A percentile compares a stretch with the other conserved stretches of the same genome.
Evolutionary conservation across 169 alveolate genomes (phyloP).

Genomic region (Plasmodium vinckei): DNA sequence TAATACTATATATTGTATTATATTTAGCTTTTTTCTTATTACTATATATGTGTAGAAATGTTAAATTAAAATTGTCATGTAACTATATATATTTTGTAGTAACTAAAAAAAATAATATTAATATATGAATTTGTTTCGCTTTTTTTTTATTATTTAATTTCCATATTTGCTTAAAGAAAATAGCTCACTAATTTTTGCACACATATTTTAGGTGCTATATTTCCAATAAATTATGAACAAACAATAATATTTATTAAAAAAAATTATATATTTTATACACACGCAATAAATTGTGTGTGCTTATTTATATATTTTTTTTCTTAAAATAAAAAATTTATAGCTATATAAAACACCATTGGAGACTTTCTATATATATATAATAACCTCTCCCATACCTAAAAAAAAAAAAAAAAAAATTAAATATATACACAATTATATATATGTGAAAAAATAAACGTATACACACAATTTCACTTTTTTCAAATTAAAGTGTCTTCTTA

Average conservation of each 20-base stretch:
- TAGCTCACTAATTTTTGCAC: slow-evolving; percentile 24
- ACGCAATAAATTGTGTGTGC: neutral
- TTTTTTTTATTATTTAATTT: too few relatives aligned
- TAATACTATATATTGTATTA: too few relatives aligned
- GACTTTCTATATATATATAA: too few relatives aligned
- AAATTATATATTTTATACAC: neutral
- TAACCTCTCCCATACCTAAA: neutral
- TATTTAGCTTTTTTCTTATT: too few relatives aligned
- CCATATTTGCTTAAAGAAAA: neutral
- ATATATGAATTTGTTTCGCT: too few relatives aligned
- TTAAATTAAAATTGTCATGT: too few relatives aligned
- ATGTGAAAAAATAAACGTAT: neutral
- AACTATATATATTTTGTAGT: too few relatives aligned
- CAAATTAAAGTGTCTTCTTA: slow-evolving; percentile 15
- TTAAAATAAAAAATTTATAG: too few relatives aligned
- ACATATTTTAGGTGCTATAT: slow-evolving; percentile 26
- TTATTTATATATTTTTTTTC: neutral
- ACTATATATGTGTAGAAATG: too few relatives aligned
- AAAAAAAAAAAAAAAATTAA: neutral
- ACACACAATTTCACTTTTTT: slow-evolving; percentile 10
- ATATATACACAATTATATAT: neutral
- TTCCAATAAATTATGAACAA: slow-evolving; percentile 12
- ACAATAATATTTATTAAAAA: neutral
- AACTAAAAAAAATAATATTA: too few relatives aligned
- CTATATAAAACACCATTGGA: too few relatives aligned